Evolutionary conservation across 2,329 filamentous ascomycete genomes (phyloP), one percentile per base, ranked within the genome.

Genomic region (Botrytis fabae): DNA sequence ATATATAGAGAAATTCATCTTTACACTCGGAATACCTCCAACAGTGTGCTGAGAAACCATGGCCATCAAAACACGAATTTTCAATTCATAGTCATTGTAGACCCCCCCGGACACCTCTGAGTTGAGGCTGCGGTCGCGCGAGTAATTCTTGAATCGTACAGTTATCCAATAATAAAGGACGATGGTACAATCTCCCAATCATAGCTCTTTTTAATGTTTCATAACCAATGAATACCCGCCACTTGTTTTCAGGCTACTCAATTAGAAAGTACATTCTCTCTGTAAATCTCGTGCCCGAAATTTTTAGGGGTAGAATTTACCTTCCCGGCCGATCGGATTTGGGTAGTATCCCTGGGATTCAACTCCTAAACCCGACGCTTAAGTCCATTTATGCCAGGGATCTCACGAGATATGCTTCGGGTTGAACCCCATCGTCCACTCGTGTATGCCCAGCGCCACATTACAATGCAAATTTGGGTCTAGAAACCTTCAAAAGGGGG

Each of bases 1-100:
- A 72, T 72, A 72, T 72, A 72, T 72, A 72, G 70, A 46, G 38
- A 46, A 72, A 72, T 59, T 16, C 62, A 59, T 72, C 40, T 68
- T 38, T 32, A 68, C 22, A 59, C 62, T 28, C 35, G 46, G 70
- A 66, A 32, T 66, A 59, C 44, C 46, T 68, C 70, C 62, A 72
- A 72, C 62, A 38, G 40, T 60, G 40, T 46, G 70, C 70, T 72
- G 48, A 72, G 38, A 44, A 35, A 72, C 38, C 70, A 46, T 60
- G 62, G 38, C 62, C 62, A 16, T 71, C 40, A 48, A 71, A 42
- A 28, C 44, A 40, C 51, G 42, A 44, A 66, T 57, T 57, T 57
- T 71, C 70, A 59, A 28, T 35, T 64, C 59, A 57, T 54, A 68
- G 51, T 46, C 28, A 68, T 25, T 68, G 70, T 28, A 54, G 62